Evolutionary conservation across 2,329 filamentous ascomycete species (phyloP).

Genomic region (Paramyrothecium sp.): DNA sequence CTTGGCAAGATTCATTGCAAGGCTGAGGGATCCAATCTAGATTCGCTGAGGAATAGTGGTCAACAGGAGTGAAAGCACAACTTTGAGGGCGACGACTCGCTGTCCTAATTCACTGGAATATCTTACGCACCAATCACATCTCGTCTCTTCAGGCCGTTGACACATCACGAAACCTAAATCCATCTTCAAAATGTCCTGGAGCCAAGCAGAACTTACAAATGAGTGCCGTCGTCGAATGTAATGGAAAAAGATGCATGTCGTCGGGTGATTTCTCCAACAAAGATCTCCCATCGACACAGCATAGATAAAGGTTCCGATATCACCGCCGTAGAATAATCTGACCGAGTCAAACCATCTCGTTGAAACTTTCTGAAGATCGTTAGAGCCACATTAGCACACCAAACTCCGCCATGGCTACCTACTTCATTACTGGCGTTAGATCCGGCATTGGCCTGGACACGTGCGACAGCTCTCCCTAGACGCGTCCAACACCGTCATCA

Average conservation of each 20-base stretch:
- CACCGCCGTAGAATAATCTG: not conserved
- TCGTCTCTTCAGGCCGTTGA: too few relatives aligned
- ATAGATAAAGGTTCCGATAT: not conserved
- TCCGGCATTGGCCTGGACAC: constrained; percentile 1
- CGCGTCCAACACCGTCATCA: not conserved
- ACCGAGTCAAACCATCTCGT: not conserved
- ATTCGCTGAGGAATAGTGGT: too few relatives aligned
- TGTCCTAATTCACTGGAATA: too few relatives aligned
- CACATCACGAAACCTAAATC: too few relatives aligned
- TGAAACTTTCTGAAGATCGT: not conserved
- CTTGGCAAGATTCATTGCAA: too few relatives aligned
- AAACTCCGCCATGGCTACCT: not conserved
- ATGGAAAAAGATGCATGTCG: not conserved
- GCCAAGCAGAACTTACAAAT: not conserved
- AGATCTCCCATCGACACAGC: not conserved
- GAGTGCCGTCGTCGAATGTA: not conserved
- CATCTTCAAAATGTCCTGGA: too few relatives aligned
- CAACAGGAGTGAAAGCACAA: too few relatives aligned
- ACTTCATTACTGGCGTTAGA: not conserved
- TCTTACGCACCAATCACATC: too few relatives aligned
- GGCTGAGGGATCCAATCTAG: too few relatives aligned
- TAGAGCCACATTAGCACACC: not conserved
- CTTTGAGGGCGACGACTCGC: too few relatives aligned
- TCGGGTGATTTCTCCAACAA: not conserved
- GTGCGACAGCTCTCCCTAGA: not conserved